Conservation (phyloP, 2,329 filamentous ascomycete species). For the Neofusicoccum parvum region DNA sequence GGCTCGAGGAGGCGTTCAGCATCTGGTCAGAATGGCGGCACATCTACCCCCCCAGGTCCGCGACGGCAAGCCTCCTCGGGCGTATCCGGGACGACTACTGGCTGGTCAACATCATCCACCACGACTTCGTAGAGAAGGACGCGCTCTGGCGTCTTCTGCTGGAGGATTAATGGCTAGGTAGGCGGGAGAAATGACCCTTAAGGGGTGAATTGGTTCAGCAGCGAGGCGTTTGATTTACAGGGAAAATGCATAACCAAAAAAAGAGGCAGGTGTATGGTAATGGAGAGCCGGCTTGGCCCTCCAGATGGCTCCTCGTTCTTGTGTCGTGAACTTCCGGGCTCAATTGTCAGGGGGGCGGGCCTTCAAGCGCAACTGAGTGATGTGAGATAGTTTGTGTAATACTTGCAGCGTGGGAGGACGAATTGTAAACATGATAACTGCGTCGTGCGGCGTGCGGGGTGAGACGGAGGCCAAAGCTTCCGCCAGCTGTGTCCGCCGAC, state of each 20-base stretch:
- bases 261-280: neutral
- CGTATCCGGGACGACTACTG: slow-evolving; percentile 70
- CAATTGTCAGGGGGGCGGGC: too few relatives aligned
- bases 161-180: slow-evolving; percentile 20
- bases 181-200: neutral
- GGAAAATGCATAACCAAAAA: neutral
- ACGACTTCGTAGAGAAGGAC: slow-evolving; percentile 71
- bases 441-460: too few relatives aligned
- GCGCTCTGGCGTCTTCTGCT: slow-evolving; percentile 71
- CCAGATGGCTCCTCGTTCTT: too few relatives aligned
- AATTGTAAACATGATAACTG: too few relatives aligned
- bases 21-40: slow-evolving; percentile 95
- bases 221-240: neutral
- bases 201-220: neutral
- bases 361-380: too few relatives aligned
- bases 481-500: neutral
- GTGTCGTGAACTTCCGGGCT: too few relatives aligned
- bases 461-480: neutral
- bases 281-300: neutral
- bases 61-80: slow-evolving; percentile 72
- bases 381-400: too few relatives aligned
- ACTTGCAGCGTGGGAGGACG: too few relatives aligned
- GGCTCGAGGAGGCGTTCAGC: slow-evolving; percentile 93
- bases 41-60: slow-evolving; percentile 76
- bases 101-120: slow-evolving; percentile 89